Percentiles rank a stretch among this genome's conserved stretches.
Evolutionary conservation across 179 eudicot species (phyloP).

Genomic region (Dionaea muscipula): DNA sequence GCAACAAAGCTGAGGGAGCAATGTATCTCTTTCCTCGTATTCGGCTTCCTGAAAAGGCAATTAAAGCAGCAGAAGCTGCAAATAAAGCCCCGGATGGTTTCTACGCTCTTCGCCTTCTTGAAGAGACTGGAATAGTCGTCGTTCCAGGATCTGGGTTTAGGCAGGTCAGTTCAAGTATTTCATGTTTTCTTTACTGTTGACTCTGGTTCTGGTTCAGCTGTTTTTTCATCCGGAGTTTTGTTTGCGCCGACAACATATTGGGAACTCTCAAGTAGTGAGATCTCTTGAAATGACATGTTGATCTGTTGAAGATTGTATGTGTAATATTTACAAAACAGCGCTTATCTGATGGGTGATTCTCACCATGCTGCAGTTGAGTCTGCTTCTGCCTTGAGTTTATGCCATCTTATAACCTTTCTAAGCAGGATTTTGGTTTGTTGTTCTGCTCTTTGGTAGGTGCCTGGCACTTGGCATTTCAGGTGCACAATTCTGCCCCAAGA

Average conservation of each 20-base stretch:
- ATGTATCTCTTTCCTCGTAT: constrained; percentile 89
- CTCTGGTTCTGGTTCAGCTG: no score
- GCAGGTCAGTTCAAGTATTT: constrained; percentile 39
- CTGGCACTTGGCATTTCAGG: constrained; percentile 92
- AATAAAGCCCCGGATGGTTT: constrained; percentile 64
- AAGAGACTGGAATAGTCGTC: constrained; percentile 82
- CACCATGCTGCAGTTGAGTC: no score
- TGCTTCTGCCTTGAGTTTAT: no score
- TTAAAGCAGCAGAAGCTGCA: constrained; percentile 70
- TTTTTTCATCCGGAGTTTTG: no score
- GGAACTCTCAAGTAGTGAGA: no score
- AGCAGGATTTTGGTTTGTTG: background rate
- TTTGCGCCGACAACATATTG: no score
- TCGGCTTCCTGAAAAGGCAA: constrained; percentile 57
- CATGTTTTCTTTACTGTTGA: background rate
- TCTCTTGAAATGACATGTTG: no score
- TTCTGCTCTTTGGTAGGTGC: constrained; percentile 32
- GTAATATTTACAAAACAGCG: no score
- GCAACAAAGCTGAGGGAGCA: constrained; percentile 96
- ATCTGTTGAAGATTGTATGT: no score
- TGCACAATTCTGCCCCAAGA: constrained; percentile 91
- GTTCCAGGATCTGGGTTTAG: constrained; percentile 93
- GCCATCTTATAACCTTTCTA: no score
- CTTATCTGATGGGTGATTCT: no score
- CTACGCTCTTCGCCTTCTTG: constrained; percentile 63